Evolutionary conservation across 1,139 yeast species (phyloP), one percentile per base, ranked within the genome.

Genomic region (Yamadazyma conglobata): DNA sequence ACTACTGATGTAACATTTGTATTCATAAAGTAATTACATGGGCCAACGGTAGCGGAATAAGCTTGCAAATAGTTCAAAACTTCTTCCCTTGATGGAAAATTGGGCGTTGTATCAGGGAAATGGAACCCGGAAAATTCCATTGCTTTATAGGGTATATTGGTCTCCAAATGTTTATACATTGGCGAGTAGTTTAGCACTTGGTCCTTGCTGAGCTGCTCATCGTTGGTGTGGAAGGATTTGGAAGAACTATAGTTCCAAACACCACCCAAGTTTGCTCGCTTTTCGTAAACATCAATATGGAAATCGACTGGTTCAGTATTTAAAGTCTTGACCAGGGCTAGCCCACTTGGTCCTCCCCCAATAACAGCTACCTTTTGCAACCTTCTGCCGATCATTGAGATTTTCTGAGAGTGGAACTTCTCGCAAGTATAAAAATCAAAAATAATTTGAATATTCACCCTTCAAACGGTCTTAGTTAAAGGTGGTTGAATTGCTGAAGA

Each of bases 281-380:
- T 53, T 36, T 73, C 79, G 40, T 47, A 71, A 10, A 73, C 45
- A 34, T 69, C 74, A 17, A 71, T 54, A 4, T 43, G 47, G 39
- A 63, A 53, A 3, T 42, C 32, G 7, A 39, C 39, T 1, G 71
- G 67, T 39, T 72, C 77, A 14, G 53, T 39, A 1, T 66, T 59
- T 22, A 71, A 46, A 0, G 76, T 67, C 31, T 70, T 68, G 2
- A 73, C 74, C n/a, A 58, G 59, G 0, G 73, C 74, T 14, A 70
- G 44, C 0, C 77, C 79, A 3, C 64, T 52, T 1, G 76, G 74
- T 0, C 78, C 79, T 4, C 73, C 77, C 6, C 79, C 79, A 16
- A 72, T 58, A 7, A 73, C 54, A 3, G 74, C 75, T 21, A 67
- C 37, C 21, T 46, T 41, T 20, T 30, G n/a, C n/a, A n/a, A n/a